A percentile compares a stretch with the other conserved stretches of the same genome.
phyloP scores from a whole-genome alignment of 2,329 filamentous ascomycete species.

The Aureobasidium sp. region DNA sequence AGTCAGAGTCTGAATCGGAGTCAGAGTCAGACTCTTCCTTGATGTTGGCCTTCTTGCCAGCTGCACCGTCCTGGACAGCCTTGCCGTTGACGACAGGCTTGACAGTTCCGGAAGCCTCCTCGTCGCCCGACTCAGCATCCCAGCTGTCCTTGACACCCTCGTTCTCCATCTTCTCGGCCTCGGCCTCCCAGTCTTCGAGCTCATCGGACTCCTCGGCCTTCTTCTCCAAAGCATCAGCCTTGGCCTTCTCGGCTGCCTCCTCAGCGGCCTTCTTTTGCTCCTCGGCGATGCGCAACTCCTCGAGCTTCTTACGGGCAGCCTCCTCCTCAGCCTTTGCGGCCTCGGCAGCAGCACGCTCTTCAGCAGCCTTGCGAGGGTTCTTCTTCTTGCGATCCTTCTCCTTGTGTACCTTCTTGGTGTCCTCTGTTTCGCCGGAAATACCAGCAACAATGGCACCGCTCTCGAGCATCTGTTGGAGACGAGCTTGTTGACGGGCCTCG shows the following conservation, averaged over 20 bases:
- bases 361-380: conserved; percentile 53
- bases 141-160: conserved; percentile 86
- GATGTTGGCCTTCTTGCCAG: conserved; percentile 20
- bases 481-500: conserved; percentile 68
- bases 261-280: conserved; percentile 70
- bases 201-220: conserved; percentile 56
- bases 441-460: conserved; percentile 55
- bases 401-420: conserved; percentile 71
- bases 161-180: conserved; percentile 64
- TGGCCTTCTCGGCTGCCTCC: conserved; percentile 67
- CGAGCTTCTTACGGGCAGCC: conserved; percentile 47
- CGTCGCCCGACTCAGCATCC: conserved; percentile 78
- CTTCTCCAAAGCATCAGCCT: conserved; percentile 59
- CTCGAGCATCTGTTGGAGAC: conserved; percentile 77
- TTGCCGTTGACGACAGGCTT: conserved; percentile 30
- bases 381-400: conserved; percentile 73
- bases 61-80: conserved; percentile 21
- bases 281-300: conserved; percentile 43
- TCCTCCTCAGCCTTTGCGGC: conserved; percentile 36
- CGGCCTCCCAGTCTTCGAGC: conserved; percentile 76
- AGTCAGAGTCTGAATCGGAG: conserved; percentile 38
- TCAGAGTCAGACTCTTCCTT: conserved; percentile 22
- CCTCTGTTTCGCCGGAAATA: conserved; percentile 49
- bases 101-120: conserved; percentile 42
- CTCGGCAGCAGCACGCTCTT: conserved; percentile 36